phyloP scores from a whole-genome alignment of 768 basidiomycete genomes.

The Asterophora lycoperdoides region DNA sequence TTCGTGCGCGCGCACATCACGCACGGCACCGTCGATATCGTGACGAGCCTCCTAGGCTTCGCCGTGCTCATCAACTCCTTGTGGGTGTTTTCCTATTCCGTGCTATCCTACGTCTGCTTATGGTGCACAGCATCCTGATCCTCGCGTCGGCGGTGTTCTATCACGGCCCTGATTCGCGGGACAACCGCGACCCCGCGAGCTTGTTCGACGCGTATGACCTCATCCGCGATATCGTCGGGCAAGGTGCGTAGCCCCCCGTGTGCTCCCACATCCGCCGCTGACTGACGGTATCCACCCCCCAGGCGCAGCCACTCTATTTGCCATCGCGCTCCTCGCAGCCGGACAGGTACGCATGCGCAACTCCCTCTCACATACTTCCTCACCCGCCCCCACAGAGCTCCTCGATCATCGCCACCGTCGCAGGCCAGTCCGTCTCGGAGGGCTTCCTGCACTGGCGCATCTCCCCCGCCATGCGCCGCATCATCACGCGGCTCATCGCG shows the following conservation, averaged over 20 bases:
- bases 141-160: conserved; percentile 82
- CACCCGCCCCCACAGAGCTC: conserved; percentile 48
- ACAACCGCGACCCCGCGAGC: conserved; percentile 48
- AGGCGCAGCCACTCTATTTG: conserved; percentile 86
- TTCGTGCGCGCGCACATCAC: conserved; percentile 62
- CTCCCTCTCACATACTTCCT: neutral
- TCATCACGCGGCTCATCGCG: conserved; percentile 76
- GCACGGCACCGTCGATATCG: conserved; percentile 64
- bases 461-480: conserved; percentile 72
- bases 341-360: conserved; percentile 54
- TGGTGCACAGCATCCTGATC: conserved; percentile 61
- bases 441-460: conserved; percentile 87
- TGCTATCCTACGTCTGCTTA: conserved; percentile 7
- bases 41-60: conserved; percentile 69
- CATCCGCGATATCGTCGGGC: conserved; percentile 62
- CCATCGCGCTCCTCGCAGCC: conserved; percentile 76
- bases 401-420: conserved; percentile 83
- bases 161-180: conserved; percentile 31
- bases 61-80: conserved; percentile 86
- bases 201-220: conserved; percentile 82
- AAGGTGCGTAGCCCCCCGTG: conserved; percentile 37
- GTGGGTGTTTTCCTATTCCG: conserved; percentile 37
- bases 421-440: conserved; percentile 87
- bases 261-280: neutral
- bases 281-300: neutral